Conservation (phyloP, 768 basidiomycete genomes). For the Amanita pseudoporphyria region DNA sequence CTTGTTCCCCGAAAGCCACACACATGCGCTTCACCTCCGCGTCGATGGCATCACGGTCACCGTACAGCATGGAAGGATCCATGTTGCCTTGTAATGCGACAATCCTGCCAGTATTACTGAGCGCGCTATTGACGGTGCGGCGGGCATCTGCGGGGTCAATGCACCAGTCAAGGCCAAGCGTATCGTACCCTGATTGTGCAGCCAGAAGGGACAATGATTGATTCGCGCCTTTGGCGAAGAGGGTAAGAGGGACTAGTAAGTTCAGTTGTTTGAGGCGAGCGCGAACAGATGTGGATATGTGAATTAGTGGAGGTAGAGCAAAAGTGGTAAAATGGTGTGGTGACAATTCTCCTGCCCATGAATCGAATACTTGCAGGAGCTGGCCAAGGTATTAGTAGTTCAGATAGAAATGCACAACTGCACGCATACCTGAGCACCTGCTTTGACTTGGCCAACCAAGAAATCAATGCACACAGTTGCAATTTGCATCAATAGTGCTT, state of each 20-base stretch:
- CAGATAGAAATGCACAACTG: background rate
- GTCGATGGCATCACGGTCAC: slow-evolving; percentile 81
- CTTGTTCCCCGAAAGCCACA: slow-evolving; percentile 50
- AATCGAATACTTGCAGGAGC: slow-evolving; percentile 97
- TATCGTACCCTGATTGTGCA: slow-evolving; percentile 67
- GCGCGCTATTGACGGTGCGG: slow-evolving; percentile 33
- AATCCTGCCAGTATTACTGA: slow-evolving; percentile 19
- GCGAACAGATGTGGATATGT: slow-evolving; percentile 66
- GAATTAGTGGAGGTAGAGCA: slow-evolving; percentile 68
- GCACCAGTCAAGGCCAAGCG: slow-evolving; percentile 88
- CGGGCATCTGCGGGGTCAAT: slow-evolving; percentile 70
- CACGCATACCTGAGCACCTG: slow-evolving; percentile 82
- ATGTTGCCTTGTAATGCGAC: slow-evolving; percentile 87
- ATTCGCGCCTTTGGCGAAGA: slow-evolving; percentile 95
- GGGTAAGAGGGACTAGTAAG: slow-evolving; percentile 61
- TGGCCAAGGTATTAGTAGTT: slow-evolving; percentile 20
- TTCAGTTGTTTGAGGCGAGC: slow-evolving; percentile 48
- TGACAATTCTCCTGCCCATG: slow-evolving; percentile 89
- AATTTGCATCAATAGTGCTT: slow-evolving; percentile 64
- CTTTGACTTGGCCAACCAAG: slow-evolving; percentile 86
- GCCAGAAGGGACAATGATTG: slow-evolving; percentile 54
- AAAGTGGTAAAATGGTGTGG: slow-evolving; percentile 80
- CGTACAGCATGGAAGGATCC: slow-evolving; percentile 83
- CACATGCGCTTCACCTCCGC: slow-evolving; percentile 75
- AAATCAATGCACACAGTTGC: slow-evolving; percentile 88